Base-by-base conservation (phyloP, 768 basidiomycete species). In the Pisolithus orientalis region DNA sequence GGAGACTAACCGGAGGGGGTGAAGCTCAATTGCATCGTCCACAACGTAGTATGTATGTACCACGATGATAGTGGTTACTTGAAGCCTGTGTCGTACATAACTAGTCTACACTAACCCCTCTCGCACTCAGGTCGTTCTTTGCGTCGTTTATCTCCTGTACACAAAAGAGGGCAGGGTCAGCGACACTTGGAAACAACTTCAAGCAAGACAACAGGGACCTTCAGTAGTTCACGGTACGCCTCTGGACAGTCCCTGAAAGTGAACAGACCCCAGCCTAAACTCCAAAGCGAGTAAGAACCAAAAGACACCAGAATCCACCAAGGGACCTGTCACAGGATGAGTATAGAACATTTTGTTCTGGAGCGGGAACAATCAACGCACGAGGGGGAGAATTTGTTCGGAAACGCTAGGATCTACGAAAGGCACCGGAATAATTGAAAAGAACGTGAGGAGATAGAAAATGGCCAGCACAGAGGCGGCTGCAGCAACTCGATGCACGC, bases 301-400 rank as follows among this genome's bases (percentile, higher is more conserved):
- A 89, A 89, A 1, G 84, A 73, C 2, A 91, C 83, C 11, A 91
- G 77, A 8, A 88, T 61, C 87, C 87, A 90, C 84, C 85, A 92
- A 3, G 89, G 88, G 29, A 90, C 66, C 89, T 90, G 51, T 9
- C n/a, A 44, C 25, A 14, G 25, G 11, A 48, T 52, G 27, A 16
- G 37, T 5, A 25, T 28, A 16, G 28, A 32, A 38, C 27, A 11
- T 21, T 24, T 27, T 44, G 39, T 24, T 38, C 0, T 47, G 50
- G n/a, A 38, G 21, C 13, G 34, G 11, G 34, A n/a, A 25, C 39
- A 32, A 32, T 31, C 50, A 11, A 14, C 84, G 62, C 52, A 86
- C 85, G 57, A 84, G 77, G 24, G 85, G 80, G 44, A 87, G 60
- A 28, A 87, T 68, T 50, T 80, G 65, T 51, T 72, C 66, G 10